A percentile compares a stretch with the other conserved stretches of the same genome.
These are phyloP conservation scores for Citrus reticulata DNA, from an alignment of 345 rosid species.

Conservation along the genomic window DNA sequence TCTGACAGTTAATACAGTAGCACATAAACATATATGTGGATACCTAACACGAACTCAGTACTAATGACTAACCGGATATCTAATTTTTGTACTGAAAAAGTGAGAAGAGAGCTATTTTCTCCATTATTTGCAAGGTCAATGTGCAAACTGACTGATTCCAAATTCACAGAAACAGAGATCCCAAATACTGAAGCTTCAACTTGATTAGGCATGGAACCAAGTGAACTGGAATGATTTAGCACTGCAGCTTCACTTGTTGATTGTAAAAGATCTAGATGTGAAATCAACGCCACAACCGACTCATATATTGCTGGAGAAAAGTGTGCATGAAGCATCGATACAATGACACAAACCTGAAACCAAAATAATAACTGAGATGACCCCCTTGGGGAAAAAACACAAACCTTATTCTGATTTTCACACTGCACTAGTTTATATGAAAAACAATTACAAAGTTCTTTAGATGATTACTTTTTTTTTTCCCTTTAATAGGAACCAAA, in stretches of 20 bases:
- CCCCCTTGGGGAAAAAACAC: background rate
- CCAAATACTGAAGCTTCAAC: constrained; percentile 34
- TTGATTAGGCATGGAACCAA: constrained; percentile 18
- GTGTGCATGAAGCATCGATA: constrained; percentile 40
- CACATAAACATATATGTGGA: constrained; percentile 1
- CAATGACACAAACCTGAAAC: constrained; percentile 58
- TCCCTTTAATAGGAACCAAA: too few relatives aligned
- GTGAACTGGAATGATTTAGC: constrained; percentile 14
- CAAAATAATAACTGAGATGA: constrained; percentile 10
- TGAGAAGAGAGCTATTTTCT: constrained; percentile 49
- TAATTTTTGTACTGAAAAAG: constrained; percentile 39
- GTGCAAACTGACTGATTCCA: constrained; percentile 42
- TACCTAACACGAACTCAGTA: background rate
- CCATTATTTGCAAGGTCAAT: constrained; percentile 69
- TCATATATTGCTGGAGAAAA: constrained; percentile 53
- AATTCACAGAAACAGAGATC: constrained; percentile 46
- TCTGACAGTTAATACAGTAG: too few relatives aligned
- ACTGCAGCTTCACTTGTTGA: constrained; percentile 29
- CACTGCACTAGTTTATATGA: background rate
- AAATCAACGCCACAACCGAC: constrained; percentile 49
- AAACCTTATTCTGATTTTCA: background rate
- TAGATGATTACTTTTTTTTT: background rate
- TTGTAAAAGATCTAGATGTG: constrained; percentile 38
- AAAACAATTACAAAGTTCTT: background rate
- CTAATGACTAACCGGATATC: constrained; percentile 50